Base-by-base conservation (phyloP, 2,329 filamentous ascomycete genomes). In the Alternaria sp. region DNA sequence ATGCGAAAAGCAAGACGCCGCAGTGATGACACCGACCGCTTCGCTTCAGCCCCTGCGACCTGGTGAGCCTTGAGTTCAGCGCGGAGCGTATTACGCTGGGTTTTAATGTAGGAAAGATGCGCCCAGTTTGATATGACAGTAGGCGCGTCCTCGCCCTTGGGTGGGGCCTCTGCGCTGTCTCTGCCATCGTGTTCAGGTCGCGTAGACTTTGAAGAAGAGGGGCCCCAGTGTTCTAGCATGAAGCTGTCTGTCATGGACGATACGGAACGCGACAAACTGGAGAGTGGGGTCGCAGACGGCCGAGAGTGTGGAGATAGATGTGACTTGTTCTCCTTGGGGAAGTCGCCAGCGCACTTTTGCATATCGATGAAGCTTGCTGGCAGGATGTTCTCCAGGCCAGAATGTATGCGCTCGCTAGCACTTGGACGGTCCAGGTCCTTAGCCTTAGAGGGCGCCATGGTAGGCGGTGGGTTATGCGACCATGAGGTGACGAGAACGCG, bases 1-100 rank as follows among this genome's bases (percentile, higher is more conserved):
- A 80, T 77, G 50, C 78, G 77, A 59, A 80, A 74, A 11, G 78
- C 78, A 41, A 80, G 70, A 33, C 77, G 73, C 41, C 78, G 74
- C 26, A 80, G 64, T 25, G 76, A 75, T 49, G 76, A 63, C 15
- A 80, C 74, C 0, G 76, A 79, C 14, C 76, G 74, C 61, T 76
- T 77, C 7, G 77, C 74, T 62, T 79, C 75, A 3, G 71, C 70
- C 37, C 75, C 72, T 8, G 78, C 78, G 28, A 75, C 59, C 61
- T 76, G 72, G 44, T 77, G 75, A 18, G 71, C 74, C 54, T 76
- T 76, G 55, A 80, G 72, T 61, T 79, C 70, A 5, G 72, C 65
- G 25, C 74, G 74, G 26, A 79, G 70, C 14, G 69, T 68, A 49
- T 75, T 77, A 25, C 78, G 75, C 53, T 79, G 77, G 49, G 68